These are phyloP conservation scores for Quaeritorhiza haematococci DNA, from an alignment of 371 early-diverging fungal genomes.

Conservation along the genomic window DNA sequence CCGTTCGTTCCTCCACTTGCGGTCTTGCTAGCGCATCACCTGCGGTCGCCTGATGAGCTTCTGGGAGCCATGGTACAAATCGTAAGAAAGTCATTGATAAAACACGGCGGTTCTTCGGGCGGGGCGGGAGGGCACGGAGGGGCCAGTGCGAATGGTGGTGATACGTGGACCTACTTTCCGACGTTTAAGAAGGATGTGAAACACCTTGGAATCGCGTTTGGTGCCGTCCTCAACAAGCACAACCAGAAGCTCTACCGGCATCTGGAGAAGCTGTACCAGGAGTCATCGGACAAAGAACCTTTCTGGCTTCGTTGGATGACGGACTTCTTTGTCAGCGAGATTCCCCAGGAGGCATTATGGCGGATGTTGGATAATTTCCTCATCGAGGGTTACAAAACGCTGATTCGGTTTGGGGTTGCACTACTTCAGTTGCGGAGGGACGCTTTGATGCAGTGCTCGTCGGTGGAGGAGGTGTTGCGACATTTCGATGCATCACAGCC, in stretches of 20 bases:
- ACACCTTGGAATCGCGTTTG: slow-evolving; percentile 29
- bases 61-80: slow-evolving; percentile 27
- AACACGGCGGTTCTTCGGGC: neutral
- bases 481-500: neutral
- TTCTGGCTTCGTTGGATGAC: slow-evolving; percentile 37
- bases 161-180: slow-evolving; percentile 33
- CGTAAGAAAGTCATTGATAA: slow-evolving; percentile 17
- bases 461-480: slow-evolving; percentile 5
- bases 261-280: slow-evolving; percentile 19
- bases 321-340: slow-evolving; percentile 22
- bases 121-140: neutral
- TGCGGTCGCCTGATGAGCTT: slow-evolving; percentile 23
- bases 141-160: neutral
- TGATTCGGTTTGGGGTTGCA: slow-evolving; percentile 31
- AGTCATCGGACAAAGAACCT: slow-evolving; percentile 17
- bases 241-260: slow-evolving; percentile 26
- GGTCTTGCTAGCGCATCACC: slow-evolving; percentile 31
- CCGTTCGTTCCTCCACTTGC: slow-evolving; percentile 32
- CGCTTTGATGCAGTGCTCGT: slow-evolving; percentile 13
- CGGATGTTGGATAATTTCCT: slow-evolving; percentile 34
- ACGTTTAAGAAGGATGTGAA: slow-evolving; percentile 33
- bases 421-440: slow-evolving; percentile 13
- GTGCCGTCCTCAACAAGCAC: slow-evolving; percentile 24
- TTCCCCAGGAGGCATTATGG: slow-evolving; percentile 31
- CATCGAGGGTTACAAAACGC: slow-evolving; percentile 35